A percentile compares a stretch with the other conserved stretches of the same genome.
Conservation (phyloP, 257 asterid genomes). For the Lycium barbarum region DNA sequence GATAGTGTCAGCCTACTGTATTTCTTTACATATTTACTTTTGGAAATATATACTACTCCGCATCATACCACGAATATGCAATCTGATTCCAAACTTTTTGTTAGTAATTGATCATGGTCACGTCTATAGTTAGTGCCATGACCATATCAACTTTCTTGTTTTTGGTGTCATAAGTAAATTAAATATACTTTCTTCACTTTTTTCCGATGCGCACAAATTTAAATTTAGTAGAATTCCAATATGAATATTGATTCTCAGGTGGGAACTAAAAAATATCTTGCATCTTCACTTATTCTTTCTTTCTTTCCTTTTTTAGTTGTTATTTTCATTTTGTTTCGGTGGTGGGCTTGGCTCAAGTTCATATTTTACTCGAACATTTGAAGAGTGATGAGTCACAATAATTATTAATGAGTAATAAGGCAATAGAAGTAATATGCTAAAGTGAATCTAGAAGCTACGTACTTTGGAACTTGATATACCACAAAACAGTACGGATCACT, state of each 20-base stretch:
- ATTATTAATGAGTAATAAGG: neutral
- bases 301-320: neutral
- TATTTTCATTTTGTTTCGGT: neutral
- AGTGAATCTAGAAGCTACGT: neutral
- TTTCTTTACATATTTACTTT: neutral
- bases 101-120: neutral
- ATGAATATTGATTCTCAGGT: no score
- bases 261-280: neutral
- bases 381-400: neutral
- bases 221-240: no score
- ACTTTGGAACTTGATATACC: neutral
- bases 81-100: slow-evolving; percentile 17
- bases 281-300: neutral
- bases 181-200: neutral
- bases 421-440: neutral
- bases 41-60: neutral
- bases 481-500: neutral
- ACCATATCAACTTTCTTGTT: neutral
- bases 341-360: neutral
- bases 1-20: neutral
- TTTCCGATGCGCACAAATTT: no score
- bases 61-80: neutral
- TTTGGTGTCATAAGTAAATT: neutral
- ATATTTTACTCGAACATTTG: neutral
- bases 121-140: neutral